Evolutionary conservation across 805 yeast species (phyloP), one percentile per base, ranked within the genome.

Genomic region (Wickerhamiella azymoides): DNA sequence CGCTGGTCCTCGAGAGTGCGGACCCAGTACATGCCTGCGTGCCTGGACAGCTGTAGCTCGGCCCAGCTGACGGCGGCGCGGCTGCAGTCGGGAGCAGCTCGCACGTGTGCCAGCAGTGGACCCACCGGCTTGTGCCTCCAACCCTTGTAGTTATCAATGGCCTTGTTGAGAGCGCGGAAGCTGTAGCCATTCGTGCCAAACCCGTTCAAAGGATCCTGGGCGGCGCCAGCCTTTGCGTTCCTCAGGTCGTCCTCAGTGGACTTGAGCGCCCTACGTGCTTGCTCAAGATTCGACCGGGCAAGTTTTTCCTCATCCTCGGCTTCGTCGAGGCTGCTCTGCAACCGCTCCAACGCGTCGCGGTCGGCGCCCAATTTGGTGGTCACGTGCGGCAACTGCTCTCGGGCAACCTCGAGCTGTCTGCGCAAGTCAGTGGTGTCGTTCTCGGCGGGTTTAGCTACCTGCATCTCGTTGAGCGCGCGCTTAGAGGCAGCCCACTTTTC

Each of bases 21-120:
- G 1, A 84, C 95, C 30, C 83, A 67, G 61, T 84, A 85, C 0
- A 84, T 68, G 35, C 70, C 75, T 8, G 83, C 59, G 0, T 74
- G 61, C 9, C 64, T 61, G 2, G 69, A 69, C n/a, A 30, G 4
- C 8, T 30, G 33, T 16, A 30, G 14, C 16, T 30, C 33, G 10
- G 25, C 35, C 39, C 38, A 33, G 21, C 17, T 30, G 16, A 32
- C 24, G 11, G 30, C 19, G 53, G 62, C 74, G 10, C 21, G 35
- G 19, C 14, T n/a, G 24, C 33, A 33, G 14, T 30, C 16, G 16
- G 33, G 33, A 8, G 76, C 80, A 11, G 89, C 65, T 4, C 72
- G 66, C 2, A 85, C 66, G 49, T 64, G 63, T 3, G 68, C 52
- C 1, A 95, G 96, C 2, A 89, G 51, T 0, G 98, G 98, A 0